Base-by-base conservation (phyloP, 1,139 yeast genomes). In the Yarrowia galli region DNA sequence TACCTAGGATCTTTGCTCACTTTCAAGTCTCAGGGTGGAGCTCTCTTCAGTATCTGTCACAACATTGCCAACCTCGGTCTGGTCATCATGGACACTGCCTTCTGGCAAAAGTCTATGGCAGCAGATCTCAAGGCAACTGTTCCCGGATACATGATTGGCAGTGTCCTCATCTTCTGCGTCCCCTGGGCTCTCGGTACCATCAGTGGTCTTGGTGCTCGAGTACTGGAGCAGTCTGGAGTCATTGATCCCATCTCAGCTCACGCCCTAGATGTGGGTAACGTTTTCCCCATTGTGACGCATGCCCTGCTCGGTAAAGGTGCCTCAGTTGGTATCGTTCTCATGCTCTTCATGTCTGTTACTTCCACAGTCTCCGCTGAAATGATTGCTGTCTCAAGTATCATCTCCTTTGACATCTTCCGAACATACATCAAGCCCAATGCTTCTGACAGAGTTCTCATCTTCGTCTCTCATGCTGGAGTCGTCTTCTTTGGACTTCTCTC, bases 1-100 rank as follows among this genome's bases (percentile, higher is more conserved):
- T 87, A 90, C 15, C 81, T 82, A 10, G 96, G 92, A 36, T 89
- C 93, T n/a, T 79, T 87, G 75, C 82, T 92, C 75, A 92, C 97
- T 49, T 88, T 92, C 89, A 84, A 85, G 72, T 90, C 97, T 15
- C 71, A 72, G 70, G 80, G 85, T 20, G 97, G 96, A 65, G 96
- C 96, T 70, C 88, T 91, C 67, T 92, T 91, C 81, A 87, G 91
- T 72, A 92, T 64, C 42, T 38, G 48, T 75, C 90, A 91, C 78
- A 81, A 90, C 72, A 89, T 91, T 65, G 97, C 97, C 70, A 91
- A 91, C 79, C 91, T 91, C 73, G 97, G 97, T 68, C 91, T 97
- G 28, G 97, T 91, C 28, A 91, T 91, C 77, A 81, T 92, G 75
- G 97, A 92, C 76, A 89, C 89, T 73, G 97, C 97, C 49, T 92